phyloP scores from a whole-genome alignment of 805 yeast species.

The Candida silvatica region DNA sequence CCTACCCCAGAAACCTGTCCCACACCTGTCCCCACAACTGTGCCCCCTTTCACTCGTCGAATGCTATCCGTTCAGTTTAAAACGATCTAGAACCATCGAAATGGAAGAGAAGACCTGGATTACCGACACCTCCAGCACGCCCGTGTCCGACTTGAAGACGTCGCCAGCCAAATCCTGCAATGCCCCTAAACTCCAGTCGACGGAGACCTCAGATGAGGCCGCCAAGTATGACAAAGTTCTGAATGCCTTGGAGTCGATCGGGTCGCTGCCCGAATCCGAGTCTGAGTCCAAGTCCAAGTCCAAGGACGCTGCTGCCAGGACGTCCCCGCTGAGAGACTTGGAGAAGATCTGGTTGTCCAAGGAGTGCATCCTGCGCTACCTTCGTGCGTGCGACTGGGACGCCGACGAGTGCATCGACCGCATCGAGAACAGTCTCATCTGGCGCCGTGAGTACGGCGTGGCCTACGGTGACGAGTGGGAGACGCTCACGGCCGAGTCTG shows the following conservation, averaged over 20 bases:
- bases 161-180: too few relatives aligned
- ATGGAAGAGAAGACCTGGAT: constrained; percentile 21
- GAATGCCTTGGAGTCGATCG: constrained; percentile 46
- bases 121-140: too few relatives aligned
- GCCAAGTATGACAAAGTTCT: constrained; percentile 50
- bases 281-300: constrained; percentile 25
- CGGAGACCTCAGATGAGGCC: constrained; percentile 43
- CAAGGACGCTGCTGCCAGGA: too few relatives aligned
- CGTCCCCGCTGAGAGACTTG: constrained; percentile 30
- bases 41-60: too few relatives aligned
- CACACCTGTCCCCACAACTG: too few relatives aligned
- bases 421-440: constrained; percentile 65
- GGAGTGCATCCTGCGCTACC: constrained; percentile 82
- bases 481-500: constrained; percentile 43
- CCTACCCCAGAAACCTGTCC: too few relatives aligned
- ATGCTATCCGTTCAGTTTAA: too few relatives aligned
- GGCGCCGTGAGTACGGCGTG: constrained; percentile 93
- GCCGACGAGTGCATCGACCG: constrained; percentile 60
- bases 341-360: constrained; percentile 89
- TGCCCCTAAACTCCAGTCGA: constrained; percentile 36
- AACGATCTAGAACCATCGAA: too few relatives aligned
- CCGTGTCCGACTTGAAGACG: too few relatives aligned
- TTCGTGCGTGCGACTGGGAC: constrained; percentile 91
- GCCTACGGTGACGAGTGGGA: constrained; percentile 37
- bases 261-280: constrained; percentile 40